Conservation (phyloP, 345 rosid genomes). For the Erodium maritimum region DNA sequence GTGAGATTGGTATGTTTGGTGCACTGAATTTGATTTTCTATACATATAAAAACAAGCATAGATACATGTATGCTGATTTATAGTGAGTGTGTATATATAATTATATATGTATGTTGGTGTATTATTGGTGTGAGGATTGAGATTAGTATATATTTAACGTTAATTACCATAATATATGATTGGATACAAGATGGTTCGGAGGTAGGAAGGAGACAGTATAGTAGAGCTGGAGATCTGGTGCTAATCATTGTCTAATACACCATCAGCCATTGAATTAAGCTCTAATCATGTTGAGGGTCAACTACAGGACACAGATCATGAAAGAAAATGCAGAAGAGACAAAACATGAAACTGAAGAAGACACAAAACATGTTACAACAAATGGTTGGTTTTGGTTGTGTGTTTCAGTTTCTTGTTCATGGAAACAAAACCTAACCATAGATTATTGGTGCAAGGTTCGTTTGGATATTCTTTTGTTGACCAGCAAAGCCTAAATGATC, state of each 20-base stretch:
- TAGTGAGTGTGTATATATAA: not conserved
- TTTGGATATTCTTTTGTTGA: too few species aligned
- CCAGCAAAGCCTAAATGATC: too few species aligned
- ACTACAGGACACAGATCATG: not conserved
- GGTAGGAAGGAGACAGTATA: not conserved
- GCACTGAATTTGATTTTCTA: not conserved
- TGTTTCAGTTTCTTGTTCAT: too few species aligned
- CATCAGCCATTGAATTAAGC: not conserved
- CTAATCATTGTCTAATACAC: not conserved
- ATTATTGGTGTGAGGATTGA: not conserved
- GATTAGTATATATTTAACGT: too few species aligned
- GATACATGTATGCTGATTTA: not conserved
- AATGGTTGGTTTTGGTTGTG: too few species aligned
- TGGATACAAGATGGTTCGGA: not conserved
- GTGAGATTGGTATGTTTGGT: not conserved
- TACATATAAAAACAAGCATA: too few species aligned
- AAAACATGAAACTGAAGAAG: too few species aligned
- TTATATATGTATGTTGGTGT: not conserved
- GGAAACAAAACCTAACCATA: too few species aligned
- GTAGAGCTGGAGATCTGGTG: not conserved
- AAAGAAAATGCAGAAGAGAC: not conserved
- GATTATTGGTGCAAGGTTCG: too few species aligned
- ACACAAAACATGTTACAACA: too few species aligned
- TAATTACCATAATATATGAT: not conserved
- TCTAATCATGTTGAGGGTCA: not conserved